Evolutionary conservation across 495 filamentous ascomycete species (phyloP), one percentile per base, ranked within the genome.

Genomic region (Penicillium bialowiezense): DNA sequence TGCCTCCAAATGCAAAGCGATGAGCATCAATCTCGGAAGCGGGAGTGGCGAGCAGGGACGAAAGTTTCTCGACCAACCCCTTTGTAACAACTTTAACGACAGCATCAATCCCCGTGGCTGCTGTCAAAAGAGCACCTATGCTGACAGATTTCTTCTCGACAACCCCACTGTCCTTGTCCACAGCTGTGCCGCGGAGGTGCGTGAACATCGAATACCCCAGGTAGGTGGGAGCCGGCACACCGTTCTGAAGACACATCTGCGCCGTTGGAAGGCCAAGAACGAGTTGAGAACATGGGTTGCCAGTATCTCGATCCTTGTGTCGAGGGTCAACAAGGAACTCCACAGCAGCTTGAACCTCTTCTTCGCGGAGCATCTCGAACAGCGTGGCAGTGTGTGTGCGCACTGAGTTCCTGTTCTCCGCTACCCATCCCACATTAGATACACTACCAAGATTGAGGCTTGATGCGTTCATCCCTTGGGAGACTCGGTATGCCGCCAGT

Each of bases 391-490:
- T 48, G 18, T 64, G 26, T 4, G 43, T 52, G 41, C 45, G 36
- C 48, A 52, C 38, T 14, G 48, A 51, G 29, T 39, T 43, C 31
- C 48, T 34, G 39, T 67, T 63, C 23, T 67, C 54, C 33, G 50
- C 78, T 55, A 82, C 68, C 70, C 80, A 82, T 14, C 81, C 81
- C 0, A 79, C 73, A 37, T 74, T 78, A 0, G 72, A 73, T 9
- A 84, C 76, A 21, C 75, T 71, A 7, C 76, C 80, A 0, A 86
- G 64, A 36, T 82, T 75, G 21, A 86, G 65, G 14, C 73, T 76
- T 1, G 76, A 54, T 15, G 58, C 62, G 2, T 51, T 59, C 47
- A 61, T 42, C 1, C 66, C 66, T 5, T 35, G 50, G 0, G 51
- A 32, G 24, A 54, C 50, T 3, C 69, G 68, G 34, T 68, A 60